phyloP scores from a whole-genome alignment of 495 filamentous ascomycete species.

The Neurospora pannonica region DNA sequence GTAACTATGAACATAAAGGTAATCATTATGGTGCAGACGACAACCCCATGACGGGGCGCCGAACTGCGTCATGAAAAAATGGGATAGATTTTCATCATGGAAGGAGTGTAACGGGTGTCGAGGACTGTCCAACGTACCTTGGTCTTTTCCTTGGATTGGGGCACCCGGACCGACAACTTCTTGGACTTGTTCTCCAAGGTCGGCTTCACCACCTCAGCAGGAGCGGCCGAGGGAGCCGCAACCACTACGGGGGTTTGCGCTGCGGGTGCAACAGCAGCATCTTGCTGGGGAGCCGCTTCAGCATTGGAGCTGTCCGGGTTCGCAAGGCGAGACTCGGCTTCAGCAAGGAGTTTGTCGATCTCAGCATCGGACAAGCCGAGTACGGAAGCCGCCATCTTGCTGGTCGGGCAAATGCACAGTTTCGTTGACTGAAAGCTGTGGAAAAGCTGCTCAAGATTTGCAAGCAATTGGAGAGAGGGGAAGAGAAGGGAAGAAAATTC shows the following conservation, averaged over 20 bases:
- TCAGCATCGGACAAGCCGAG: slow-evolving; percentile 19
- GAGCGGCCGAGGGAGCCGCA: slow-evolving; percentile 6
- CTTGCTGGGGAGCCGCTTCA: slow-evolving; percentile 1
- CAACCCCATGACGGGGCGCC: slow-evolving; percentile 36
- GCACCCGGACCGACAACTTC: slow-evolving; percentile 31
- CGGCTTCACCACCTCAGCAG: slow-evolving; percentile 16
- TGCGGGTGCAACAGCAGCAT: slow-evolving; percentile 1
- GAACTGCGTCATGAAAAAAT: slow-evolving; percentile 34
- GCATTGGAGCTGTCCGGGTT: slow-evolving; percentile 7
- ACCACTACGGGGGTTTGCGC: slow-evolving; percentile 3
- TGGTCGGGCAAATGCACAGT: slow-evolving; percentile 1
- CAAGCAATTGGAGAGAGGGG: not conserved
- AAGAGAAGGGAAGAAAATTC: slow-evolving; percentile 8
- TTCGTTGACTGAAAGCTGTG: not conserved
- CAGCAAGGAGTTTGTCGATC: slow-evolving; percentile 21
- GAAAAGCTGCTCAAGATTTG: not conserved
- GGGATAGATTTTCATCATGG: slow-evolving; percentile 31
- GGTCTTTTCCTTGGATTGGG: slow-evolving; percentile 28
- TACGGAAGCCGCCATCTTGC: slow-evolving; percentile 8
- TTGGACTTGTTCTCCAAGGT: slow-evolving; percentile 16
- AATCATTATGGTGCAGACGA: slow-evolving; percentile 52
- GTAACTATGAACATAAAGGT: slow-evolving; percentile 89
- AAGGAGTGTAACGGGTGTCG: slow-evolving; percentile 4
- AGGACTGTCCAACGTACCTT: slow-evolving; percentile 24
- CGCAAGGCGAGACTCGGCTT: slow-evolving; percentile 24